Base-by-base conservation (phyloP, 2,329 filamentous ascomycete genomes). In the Claviceps sp. region DNA sequence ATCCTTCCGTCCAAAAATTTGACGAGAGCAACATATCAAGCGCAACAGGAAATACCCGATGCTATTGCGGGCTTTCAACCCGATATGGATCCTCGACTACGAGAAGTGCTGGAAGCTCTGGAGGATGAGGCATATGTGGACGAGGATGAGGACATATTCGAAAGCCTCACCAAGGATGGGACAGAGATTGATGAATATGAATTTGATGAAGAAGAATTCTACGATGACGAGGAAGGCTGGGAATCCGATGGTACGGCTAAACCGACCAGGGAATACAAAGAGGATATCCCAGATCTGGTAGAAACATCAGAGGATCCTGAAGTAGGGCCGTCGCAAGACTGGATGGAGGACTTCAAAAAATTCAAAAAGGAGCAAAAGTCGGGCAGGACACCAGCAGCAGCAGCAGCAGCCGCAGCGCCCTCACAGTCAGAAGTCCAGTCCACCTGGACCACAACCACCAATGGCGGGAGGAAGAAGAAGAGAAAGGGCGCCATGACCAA, bases 81-180 rank as follows among this genome's bases (percentile, higher is more conserved):
- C 6, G 90, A 97, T 64, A 97, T 98, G 93, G 94, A 98, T 62
- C 90, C 90, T 2, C 78, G 91, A 41, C 67, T 98, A 59, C 80
- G 93, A 46, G 93, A 98, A 67, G 89, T 90, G 5, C 71, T 98
- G 24, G 90, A 96, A 68, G 93, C 93, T 11, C 72, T 98, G 34
- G 93, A 98, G 48, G 93, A 98, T 62, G 93, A 98, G 24, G 91
- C 86, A 2, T 98, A 89, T 63, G 90, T 98, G 2, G 91, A 87
- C 22, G 80, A 91, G 39, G 87, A 93, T 17, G 88, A 93, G n/a
- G 87, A 91, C 52, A 70, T 97, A 50, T 97, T 98, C 67, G 80
- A 79, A 45, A 70, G 84, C 58, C 70, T 95, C 45, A 81, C 87
- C 19, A 73, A 78, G 61, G 81, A 85, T 52, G 82, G 80, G 0